Base-by-base conservation (phyloP, 2,329 filamentous ascomycete species). In the Phialemonium atrogriseum region DNA sequence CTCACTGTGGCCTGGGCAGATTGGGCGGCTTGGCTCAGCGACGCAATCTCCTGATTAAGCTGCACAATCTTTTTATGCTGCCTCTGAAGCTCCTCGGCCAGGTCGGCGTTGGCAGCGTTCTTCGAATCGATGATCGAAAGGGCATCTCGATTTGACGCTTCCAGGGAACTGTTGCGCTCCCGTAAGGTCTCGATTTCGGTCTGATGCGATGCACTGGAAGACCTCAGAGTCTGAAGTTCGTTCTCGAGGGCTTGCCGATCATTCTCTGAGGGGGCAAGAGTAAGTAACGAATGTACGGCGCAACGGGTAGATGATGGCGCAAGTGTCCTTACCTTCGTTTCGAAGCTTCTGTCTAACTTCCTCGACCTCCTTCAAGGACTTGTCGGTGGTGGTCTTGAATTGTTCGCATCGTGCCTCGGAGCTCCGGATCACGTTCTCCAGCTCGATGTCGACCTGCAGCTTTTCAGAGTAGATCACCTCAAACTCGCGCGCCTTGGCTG, bases 141-240 rank as follows among this genome's bases (percentile, higher is more conserved):
- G 10, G 87, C 89, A 42, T 95, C 89, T 39, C 91, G 81, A 52
- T 94, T 96, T 6, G 89, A 91, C 0, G 84, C 79, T 58, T 98
- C 88, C 3, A 98, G 75, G 0, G 85, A 84, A 29, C 80, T 67
- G 47, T 98, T 86, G 46, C 89, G 87, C 37, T 84, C 77, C 47
- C 84, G 80, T 10, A 98, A 69, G 3, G 77, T 75, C 47, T 84
- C 79, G 36, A 84, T 72, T 48, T 88, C 82, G 18, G 80, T 78
- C 37, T 81, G 76, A 3, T 85, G 82, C 38, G 78, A 80, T 2
- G 80, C 78, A 13, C 77, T 79, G 5, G 81, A 82, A 0, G 84
- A 78, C 47, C 84, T 88, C 36, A 93, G 66, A 9, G 73, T 62
- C 47, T 88, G 80, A 1, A 96, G 70, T 52, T 96, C 85, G 28